These are phyloP conservation scores for Mimosa pudica DNA, from an alignment of 306 rosid genomes.

Conservation along the genomic window DNA sequence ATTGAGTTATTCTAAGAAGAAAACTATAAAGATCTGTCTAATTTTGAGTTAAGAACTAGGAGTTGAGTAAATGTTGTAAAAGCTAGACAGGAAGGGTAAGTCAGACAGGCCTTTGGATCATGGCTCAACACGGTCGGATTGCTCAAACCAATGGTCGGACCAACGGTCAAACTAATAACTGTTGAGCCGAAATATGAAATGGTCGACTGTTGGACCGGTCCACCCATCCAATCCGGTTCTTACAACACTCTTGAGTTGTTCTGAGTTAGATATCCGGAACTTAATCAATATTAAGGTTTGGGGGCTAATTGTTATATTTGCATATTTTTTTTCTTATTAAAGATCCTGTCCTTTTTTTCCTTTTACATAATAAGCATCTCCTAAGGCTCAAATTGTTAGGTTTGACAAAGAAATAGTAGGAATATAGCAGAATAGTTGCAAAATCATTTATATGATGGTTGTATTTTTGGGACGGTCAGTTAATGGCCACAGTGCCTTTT, in stretches of 20 bases:
- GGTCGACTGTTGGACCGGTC: no score
- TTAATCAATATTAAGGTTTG: background rate
- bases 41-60: background rate
- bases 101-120: no score
- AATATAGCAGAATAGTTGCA: background rate
- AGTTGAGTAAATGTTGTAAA: no score
- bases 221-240: no score
- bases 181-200: no score
- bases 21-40: background rate
- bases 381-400: background rate
- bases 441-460: background rate
- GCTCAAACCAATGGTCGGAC: no score
- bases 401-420: background rate
- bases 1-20: background rate
- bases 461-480: background rate
- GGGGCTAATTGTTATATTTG: background rate
- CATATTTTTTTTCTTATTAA: background rate
- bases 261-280: background rate
- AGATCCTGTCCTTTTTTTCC: background rate
- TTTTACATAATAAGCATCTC: background rate
- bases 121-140: no score
- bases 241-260: no score
- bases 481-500: background rate
- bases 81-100: no score
- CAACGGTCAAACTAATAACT: no score